A percentile compares a stretch with the other conserved stretches of the same genome.
phyloP scores from a whole-genome alignment of 2,329 filamentous ascomycete genomes.

The Aspergillus sp. region DNA sequence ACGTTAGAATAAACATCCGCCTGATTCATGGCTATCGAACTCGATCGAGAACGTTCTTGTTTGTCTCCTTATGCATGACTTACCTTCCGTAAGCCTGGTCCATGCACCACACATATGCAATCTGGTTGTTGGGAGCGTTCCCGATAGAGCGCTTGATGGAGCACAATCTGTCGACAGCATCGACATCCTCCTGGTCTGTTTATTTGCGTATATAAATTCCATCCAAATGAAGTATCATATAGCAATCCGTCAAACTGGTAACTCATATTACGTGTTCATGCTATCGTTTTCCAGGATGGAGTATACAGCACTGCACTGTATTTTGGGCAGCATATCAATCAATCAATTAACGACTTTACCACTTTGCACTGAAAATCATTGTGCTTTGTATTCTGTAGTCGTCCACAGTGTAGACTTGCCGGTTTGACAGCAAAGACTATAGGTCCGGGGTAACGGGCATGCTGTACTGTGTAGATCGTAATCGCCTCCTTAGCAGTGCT shows the following conservation, averaged over 20 bases:
- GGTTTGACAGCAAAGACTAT: background rate
- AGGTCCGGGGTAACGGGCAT: background rate
- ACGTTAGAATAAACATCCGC: background rate
- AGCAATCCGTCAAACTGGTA: background rate
- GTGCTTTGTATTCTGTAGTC: background rate
- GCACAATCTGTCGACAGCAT: background rate
- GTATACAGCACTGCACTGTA: background rate
- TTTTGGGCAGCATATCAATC: background rate
- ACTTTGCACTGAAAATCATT: background rate
- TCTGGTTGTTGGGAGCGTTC: background rate
- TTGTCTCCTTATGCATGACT: background rate
- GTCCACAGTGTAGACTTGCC: background rate
- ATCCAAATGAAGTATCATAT: background rate
- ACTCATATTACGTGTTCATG: background rate
- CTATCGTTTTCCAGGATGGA: background rate
- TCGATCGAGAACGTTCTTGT: background rate
- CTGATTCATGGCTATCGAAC: background rate
- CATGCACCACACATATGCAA: too few relatives aligned
- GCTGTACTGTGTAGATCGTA: background rate
- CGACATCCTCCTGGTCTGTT: background rate
- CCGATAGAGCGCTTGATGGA: background rate
- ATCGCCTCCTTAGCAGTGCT: background rate
- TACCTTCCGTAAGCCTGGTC: too few relatives aligned
- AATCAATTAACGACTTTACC: background rate
- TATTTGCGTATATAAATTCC: background rate